Evolutionary conservation across 2,329 filamentous ascomycete species (phyloP).

Genomic region (Chaetomiaceae sp.): DNA sequence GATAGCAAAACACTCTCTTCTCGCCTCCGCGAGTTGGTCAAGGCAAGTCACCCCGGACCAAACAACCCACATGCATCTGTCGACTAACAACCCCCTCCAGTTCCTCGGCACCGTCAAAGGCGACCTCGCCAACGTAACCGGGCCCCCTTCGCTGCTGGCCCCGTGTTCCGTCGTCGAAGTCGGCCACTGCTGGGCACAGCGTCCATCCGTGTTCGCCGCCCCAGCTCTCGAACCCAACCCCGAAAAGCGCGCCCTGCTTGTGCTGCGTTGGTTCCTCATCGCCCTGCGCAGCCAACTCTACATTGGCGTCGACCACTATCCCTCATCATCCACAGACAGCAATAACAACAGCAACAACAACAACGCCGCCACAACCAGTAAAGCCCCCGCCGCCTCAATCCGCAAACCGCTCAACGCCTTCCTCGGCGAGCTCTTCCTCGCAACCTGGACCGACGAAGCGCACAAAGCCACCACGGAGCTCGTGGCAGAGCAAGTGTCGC

Average conservation of each 20-base stretch:
- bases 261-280: slow-evolving; percentile 45
- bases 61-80: not conserved
- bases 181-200: slow-evolving; percentile 47
- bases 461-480: slow-evolving; percentile 30
- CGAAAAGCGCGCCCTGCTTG: slow-evolving; percentile 41
- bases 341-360: not conserved
- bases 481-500: slow-evolving; percentile 48
- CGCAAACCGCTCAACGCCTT: slow-evolving; percentile 53
- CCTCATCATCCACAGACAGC: not conserved
- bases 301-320: slow-evolving; percentile 37
- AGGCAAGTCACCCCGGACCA: slow-evolving; percentile 23
- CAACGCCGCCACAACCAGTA: too few species aligned
- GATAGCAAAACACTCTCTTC: slow-evolving; percentile 30
- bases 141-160: slow-evolving; percentile 47
- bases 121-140: slow-evolving; percentile 49
- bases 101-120: slow-evolving; percentile 40
- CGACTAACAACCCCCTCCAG: slow-evolving; percentile 19
- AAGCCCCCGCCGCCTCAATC: slow-evolving; percentile 31
- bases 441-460: slow-evolving; percentile 34
- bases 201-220: slow-evolving; percentile 44
- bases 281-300: slow-evolving; percentile 46
- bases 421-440: slow-evolving; percentile 47
- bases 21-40: slow-evolving; percentile 31
- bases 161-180: slow-evolving; percentile 48
- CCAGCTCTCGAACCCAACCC: slow-evolving; percentile 42